phyloP scores from a whole-genome alignment of 2,329 filamentous ascomycete species.

The Cladosporium austrohemisphaericum region DNA sequence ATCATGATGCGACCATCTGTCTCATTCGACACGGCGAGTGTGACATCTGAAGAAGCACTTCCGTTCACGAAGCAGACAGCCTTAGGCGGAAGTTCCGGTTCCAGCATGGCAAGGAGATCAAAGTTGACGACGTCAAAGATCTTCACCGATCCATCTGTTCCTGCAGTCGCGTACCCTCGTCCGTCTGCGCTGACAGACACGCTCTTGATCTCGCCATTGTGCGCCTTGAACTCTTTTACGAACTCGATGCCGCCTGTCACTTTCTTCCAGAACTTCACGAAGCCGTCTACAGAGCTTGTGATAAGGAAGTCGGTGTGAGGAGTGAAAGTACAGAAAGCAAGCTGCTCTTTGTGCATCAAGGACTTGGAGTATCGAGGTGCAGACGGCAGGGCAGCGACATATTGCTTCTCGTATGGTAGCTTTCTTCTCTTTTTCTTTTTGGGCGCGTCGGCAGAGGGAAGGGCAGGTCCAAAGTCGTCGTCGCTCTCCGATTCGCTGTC shows the following conservation, averaged over 20 bases:
- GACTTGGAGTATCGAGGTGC: conserved; percentile 86
- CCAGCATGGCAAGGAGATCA: conserved; percentile 78
- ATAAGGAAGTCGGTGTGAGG: conserved; percentile 92
- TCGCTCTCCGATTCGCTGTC: conserved; percentile 59
- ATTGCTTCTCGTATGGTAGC: conserved; percentile 91
- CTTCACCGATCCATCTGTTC: conserved; percentile 72
- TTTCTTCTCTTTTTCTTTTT: conserved; percentile 88
- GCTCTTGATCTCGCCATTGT: conserved; percentile 76
- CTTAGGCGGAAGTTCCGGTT: conserved; percentile 69
- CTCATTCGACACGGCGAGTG: conserved; percentile 79
- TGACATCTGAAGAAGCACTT: conserved; percentile 79
- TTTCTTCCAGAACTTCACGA: conserved; percentile 99
- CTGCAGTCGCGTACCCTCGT: conserved; percentile 86
- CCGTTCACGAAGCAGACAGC: conserved; percentile 90
- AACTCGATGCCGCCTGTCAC: conserved; percentile 82
- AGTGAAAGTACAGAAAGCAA: conserved; percentile 83
- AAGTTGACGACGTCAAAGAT: conserved; percentile 64
- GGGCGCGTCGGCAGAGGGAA: conserved; percentile 75
- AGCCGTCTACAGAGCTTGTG: conserved; percentile 88
- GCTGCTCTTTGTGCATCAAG: conserved; percentile 95
- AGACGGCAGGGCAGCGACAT: conserved; percentile 80
- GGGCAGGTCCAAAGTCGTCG: conserved; percentile 88
- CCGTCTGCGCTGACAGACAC: conserved; percentile 87
- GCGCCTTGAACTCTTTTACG: conserved; percentile 94
- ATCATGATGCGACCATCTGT: conserved; percentile 69